phyloP scores from a whole-genome alignment of 306 rosid species.

The Trichosanthes truncata region DNA sequence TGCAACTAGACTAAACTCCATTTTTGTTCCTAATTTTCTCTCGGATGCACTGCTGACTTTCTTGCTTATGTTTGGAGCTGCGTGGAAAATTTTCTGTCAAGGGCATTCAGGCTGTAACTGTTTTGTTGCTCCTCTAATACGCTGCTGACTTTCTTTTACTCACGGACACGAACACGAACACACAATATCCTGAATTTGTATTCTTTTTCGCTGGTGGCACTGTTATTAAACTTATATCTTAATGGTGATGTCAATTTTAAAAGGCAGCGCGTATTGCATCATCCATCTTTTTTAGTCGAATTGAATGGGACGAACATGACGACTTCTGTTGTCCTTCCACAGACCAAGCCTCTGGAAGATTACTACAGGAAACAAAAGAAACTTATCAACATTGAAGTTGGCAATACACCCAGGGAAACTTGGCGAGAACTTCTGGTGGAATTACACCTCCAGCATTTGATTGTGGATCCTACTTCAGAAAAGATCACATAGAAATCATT shows the following conservation, averaged over 20 bases:
- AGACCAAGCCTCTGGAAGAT: slow-evolving; percentile 13
- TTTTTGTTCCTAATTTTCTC: too few species aligned
- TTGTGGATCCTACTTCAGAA: background rate
- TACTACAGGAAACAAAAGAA: slow-evolving; percentile 8
- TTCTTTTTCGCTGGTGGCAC: too few species aligned
- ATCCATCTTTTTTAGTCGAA: background rate
- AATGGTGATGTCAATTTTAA: too few species aligned
- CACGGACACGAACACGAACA: too few species aligned
- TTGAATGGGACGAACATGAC: background rate
- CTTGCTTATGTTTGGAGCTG: background rate
- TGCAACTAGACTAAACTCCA: background rate
- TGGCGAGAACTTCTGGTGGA: slow-evolving; percentile 12
- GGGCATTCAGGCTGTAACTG: too few species aligned
- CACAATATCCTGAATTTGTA: too few species aligned
- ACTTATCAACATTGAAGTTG: slow-evolving; percentile 13
- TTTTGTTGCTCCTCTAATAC: too few species aligned
- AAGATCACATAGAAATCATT: background rate
- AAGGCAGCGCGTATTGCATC: too few species aligned
- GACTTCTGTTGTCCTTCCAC: background rate
- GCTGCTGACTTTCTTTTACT: too few species aligned
- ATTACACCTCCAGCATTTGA: slow-evolving; percentile 1
- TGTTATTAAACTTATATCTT: too few species aligned
- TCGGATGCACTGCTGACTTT: background rate
- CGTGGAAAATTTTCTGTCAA: too few species aligned
- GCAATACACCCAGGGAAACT: slow-evolving; percentile 7